phyloP scores from a whole-genome alignment of 192 early-diverging fungal genomes.

The Thoreauomyces humboldtii region DNA sequence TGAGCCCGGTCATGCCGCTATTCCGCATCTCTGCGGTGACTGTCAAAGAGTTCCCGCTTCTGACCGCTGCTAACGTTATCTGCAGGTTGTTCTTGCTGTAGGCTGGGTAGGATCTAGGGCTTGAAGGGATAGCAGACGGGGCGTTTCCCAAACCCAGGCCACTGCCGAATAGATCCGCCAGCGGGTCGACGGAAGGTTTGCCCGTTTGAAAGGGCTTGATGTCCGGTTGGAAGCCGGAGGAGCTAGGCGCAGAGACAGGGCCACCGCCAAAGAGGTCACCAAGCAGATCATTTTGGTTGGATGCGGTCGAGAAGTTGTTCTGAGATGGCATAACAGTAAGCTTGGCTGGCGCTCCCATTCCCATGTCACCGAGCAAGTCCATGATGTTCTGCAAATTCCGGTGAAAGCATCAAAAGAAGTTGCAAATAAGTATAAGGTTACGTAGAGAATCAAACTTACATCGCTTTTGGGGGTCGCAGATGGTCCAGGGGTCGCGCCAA shows the following conservation, averaged over 20 bases:
- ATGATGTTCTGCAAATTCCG: slow-evolving; percentile 51
- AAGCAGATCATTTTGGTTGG: slow-evolving; percentile 40
- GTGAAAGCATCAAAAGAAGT: no score
- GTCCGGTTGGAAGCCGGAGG: no score
- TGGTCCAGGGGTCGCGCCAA: slow-evolving; percentile 27
- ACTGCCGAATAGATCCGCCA: slow-evolving; percentile 72
- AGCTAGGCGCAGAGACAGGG: slow-evolving; percentile 10
- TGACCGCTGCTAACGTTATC: slow-evolving; percentile 72
- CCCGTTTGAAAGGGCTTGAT: no score
- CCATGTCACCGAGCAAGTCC: slow-evolving; percentile 57
- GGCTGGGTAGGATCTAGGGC: slow-evolving; percentile 48
- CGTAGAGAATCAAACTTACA: slow-evolving; percentile 28
- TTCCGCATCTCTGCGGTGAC: slow-evolving; percentile 73
- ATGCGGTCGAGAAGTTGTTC: background rate
- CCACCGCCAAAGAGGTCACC: slow-evolving; percentile 55
- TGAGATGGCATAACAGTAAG: background rate
- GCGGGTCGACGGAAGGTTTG: slow-evolving; percentile 43
- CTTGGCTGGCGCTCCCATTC: slow-evolving; percentile 31
- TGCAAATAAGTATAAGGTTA: no score
- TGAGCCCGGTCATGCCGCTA: slow-evolving; percentile 48
- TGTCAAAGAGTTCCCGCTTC: slow-evolving; percentile 60
- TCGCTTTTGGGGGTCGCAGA: slow-evolving; percentile 28
- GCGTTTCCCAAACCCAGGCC: slow-evolving; percentile 11
- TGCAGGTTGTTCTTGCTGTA: slow-evolving; percentile 79
- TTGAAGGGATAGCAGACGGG: slow-evolving; percentile 1